A percentile compares a stretch with the other conserved stretches of the same genome.
Evolutionary conservation across 2,329 filamentous ascomycete species (phyloP).

Genomic region (Colletotrichum coccodes): DNA sequence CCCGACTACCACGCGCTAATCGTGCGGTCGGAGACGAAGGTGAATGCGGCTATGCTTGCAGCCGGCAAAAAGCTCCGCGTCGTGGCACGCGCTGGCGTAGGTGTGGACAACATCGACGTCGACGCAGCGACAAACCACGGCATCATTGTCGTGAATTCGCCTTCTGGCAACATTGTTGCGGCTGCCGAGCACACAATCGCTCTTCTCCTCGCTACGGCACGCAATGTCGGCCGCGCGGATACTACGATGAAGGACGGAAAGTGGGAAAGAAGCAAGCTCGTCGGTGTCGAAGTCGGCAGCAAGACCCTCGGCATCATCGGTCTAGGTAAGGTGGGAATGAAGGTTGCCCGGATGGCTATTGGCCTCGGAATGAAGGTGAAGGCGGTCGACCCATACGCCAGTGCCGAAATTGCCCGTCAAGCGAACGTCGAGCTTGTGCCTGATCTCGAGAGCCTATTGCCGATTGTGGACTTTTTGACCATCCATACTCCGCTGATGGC

Average conservation of each 20-base stretch:
- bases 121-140: conserved; percentile 76
- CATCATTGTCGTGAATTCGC: conserved; percentile 84
- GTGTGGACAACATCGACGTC: conserved; percentile 86
- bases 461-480: conserved; percentile 79
- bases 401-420: conserved; percentile 74
- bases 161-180: conserved; percentile 82
- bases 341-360: conserved; percentile 81
- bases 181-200: conserved; percentile 83
- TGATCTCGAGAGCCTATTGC: conserved; percentile 69
- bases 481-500: conserved; percentile 85
- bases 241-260: conserved; percentile 75
- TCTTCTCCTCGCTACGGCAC: conserved; percentile 77
- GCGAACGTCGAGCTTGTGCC: conserved; percentile 73
- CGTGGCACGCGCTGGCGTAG: conserved; percentile 83
- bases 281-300: conserved; percentile 81
- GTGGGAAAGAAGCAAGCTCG: conserved; percentile 80
- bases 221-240: conserved; percentile 78
- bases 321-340: conserved; percentile 84
- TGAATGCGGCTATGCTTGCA: conserved; percentile 73
- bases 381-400: conserved; percentile 83
- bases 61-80: conserved; percentile 78
- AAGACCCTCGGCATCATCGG: conserved; percentile 83
- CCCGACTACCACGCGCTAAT: conserved; percentile 80
- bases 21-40: conserved; percentile 84
- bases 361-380: conserved; percentile 81